These are phyloP conservation scores for Xylariaceae sp. DNA, from an alignment of 2,329 filamentous ascomycete species.

Conservation along the genomic window DNA sequence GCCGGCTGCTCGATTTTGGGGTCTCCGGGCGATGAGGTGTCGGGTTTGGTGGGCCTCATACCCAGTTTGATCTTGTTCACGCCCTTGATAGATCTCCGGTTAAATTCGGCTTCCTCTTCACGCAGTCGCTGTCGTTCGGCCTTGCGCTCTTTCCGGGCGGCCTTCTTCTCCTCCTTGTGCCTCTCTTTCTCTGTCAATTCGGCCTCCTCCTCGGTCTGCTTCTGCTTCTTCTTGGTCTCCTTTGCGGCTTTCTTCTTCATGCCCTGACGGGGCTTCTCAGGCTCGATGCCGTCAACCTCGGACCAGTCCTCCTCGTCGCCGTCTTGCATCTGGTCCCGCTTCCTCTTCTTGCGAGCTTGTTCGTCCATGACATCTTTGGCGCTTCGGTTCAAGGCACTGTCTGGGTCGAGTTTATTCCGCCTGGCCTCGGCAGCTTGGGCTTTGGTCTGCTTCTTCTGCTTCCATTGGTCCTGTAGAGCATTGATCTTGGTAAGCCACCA, in stretches of 20 bases:
- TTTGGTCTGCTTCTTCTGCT: slow-evolving; percentile 92
- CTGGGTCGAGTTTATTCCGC: slow-evolving; percentile 85
- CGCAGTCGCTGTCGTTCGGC: slow-evolving; percentile 39
- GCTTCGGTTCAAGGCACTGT: slow-evolving; percentile 73
- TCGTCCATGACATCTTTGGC: slow-evolving; percentile 94
- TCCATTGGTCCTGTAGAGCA: slow-evolving; percentile 77
- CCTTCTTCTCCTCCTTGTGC: slow-evolving; percentile 50
- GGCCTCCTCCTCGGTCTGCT: slow-evolving; percentile 41
- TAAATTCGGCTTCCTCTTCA: slow-evolving; percentile 39
- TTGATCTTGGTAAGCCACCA: too few relatives aligned
- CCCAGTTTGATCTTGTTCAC: slow-evolving; percentile 36
- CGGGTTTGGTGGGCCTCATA: slow-evolving; percentile 24
- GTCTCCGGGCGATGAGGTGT: slow-evolving; percentile 11
- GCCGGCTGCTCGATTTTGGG: slow-evolving; percentile 26
- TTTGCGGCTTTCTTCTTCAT: slow-evolving; percentile 49
- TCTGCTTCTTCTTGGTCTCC: slow-evolving; percentile 46
- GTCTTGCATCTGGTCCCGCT: slow-evolving; percentile 49
- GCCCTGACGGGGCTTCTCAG: slow-evolving; percentile 63
- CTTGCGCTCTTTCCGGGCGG: slow-evolving; percentile 43
- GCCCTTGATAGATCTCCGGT: slow-evolving; percentile 38
- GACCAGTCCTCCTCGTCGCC: slow-evolving; percentile 46
- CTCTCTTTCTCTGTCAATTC: slow-evolving; percentile 41
- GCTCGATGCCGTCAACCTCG: slow-evolving; percentile 51
- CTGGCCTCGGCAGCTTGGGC: slow-evolving; percentile 80
- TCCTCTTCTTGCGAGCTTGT: slow-evolving; percentile 72